Base-by-base conservation (phyloP, 139 green algal species). In the Marvania coccoides region DNA sequence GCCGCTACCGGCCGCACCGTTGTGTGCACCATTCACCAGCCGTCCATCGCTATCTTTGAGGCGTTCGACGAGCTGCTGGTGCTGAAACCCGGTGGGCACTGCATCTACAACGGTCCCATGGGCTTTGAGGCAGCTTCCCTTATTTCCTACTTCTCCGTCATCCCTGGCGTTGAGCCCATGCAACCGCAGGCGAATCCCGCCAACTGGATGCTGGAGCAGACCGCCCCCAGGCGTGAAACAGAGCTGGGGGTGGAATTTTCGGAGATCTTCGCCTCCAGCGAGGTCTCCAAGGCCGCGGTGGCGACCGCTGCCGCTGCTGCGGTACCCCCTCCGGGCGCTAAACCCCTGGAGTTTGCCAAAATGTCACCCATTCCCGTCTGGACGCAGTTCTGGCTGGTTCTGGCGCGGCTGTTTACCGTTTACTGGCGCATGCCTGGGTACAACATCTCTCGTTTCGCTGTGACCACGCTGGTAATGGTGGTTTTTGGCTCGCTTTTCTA, bases 21-120 rank as follows among this genome's bases (percentile, higher is more conserved):
- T 10, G 64, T 85, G 19, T 85, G 79, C 72, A 85, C 76, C 51
- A 85, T 86, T 47, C 79, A 85, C 62, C 79, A 85, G 56, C 79
- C 79, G 28, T 72, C 54, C 46, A 46, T 69, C 3, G 63, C 78
- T 45, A 86, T 86, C 60, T 85, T 86, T 26, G 53, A 65, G 34
- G 47, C 58, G 23, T 85, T 85, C 67, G 75, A 84, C 64, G 72
- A 81, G 71, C 60, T 85, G 63, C 67, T 85, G 61, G 47, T 85
- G 59, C 67, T 85, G 31, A 81, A 85, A 63, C 69, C 66, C 12
- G 79, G 79, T 7, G 79, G 79, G 15, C 61, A 54, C 19, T 46
- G 53, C 34, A 74, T 85, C 26, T 85, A 76, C 61, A 72, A 35
- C 36, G 80, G 78, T 33, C 61, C 69, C 10, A 61, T 84, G 29